Percentiles rank a stretch among this genome's conserved stretches.
Conservation (phyloP, 768 basidiomycete species). For the Kwoniella shandongensis region DNA sequence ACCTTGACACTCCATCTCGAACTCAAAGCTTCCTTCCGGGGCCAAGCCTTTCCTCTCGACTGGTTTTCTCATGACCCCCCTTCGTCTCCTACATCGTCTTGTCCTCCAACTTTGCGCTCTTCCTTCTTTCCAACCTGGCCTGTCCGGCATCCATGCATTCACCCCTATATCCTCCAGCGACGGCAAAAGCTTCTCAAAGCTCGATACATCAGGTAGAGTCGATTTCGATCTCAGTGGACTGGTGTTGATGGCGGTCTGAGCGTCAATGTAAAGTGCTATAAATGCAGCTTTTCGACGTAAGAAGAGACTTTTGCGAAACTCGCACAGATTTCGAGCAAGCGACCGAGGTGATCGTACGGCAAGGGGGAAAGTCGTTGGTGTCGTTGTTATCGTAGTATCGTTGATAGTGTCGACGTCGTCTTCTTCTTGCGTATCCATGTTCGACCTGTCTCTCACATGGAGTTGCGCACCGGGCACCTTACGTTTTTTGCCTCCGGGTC, state of each 20-base stretch:
- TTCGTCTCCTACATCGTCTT: conserved; percentile 7
- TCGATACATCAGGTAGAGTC: conserved; percentile 31
- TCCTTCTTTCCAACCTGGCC: conserved; percentile 33
- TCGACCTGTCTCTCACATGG: too few species aligned
- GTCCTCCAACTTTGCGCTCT: conserved; percentile 6
- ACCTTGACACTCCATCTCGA: conserved; percentile 38
- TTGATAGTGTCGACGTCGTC: too few species aligned
- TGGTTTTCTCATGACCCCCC: conserved; percentile 16
- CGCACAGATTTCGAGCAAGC: too few species aligned
- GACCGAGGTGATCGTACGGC: too few species aligned
- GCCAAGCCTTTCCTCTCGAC: conserved; percentile 44
- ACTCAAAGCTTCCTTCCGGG: conserved; percentile 50
- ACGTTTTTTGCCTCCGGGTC: too few species aligned
- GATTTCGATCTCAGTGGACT: conserved; percentile 6
- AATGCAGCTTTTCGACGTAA: conserved; percentile 37
- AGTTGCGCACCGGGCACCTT: too few species aligned
- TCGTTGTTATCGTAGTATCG: too few species aligned
- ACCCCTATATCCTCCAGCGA: conserved; percentile 39
- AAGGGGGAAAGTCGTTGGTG: too few species aligned
- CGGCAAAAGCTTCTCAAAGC: conserved; percentile 43
- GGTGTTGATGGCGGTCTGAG: conserved; percentile 27
- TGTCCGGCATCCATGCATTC: conserved; percentile 39
- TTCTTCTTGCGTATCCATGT: too few species aligned
- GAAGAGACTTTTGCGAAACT: conserved; percentile 24
- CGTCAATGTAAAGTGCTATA: conserved; percentile 40